Evolutionary conservation across 2,329 filamentous ascomycete species (phyloP), one percentile per base, ranked within the genome.

Genomic region (Grosmannia serpens): DNA sequence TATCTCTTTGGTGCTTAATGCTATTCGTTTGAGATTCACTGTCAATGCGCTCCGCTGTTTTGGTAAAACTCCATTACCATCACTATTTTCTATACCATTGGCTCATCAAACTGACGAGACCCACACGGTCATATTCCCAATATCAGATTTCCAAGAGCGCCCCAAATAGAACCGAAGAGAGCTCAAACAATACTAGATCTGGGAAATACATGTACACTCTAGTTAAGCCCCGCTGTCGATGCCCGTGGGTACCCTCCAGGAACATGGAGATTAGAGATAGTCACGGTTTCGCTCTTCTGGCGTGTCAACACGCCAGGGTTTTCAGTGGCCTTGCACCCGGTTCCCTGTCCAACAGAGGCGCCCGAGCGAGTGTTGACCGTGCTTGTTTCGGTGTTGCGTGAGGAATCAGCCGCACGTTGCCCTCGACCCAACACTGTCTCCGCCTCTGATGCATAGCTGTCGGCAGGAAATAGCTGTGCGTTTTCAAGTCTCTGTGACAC

Each of bases 201-300:
- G 9, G 13, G 2, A 11, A n/a, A n/a, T 17, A 17, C 26, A 4
- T 51, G 7, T 15, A 26, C 17, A 3, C 9, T 13, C 20, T 38
- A 44, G 13, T 24, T 29, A 22, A 41, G 6, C 24, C 53, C 38
- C 7, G 55, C 20, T 8, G 24, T 31, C n/a, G 55, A 22, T 6
- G 46, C 47, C 13, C 31, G 53, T 1, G 60, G 62, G 55, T 31
- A 90, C 64, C 85, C 78, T 13, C 87, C 87, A 4, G 87, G 87
- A 22, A 90, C 79, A 66, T 87, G 85, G 55, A 89, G 70, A 66
- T 85, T 79, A 58, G 83, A 84, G 51, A 88, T 81, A 31, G 79
- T 81, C 15, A 77, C 75, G 8, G 77, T 73, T 17, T 55, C 56
- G 63, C 78, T 77, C 53, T 75, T 71, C 17, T 69, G 71, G 54